Base-by-base conservation (phyloP, 2,329 filamentous ascomycete species). In the Macrophomina tecta region DNA sequence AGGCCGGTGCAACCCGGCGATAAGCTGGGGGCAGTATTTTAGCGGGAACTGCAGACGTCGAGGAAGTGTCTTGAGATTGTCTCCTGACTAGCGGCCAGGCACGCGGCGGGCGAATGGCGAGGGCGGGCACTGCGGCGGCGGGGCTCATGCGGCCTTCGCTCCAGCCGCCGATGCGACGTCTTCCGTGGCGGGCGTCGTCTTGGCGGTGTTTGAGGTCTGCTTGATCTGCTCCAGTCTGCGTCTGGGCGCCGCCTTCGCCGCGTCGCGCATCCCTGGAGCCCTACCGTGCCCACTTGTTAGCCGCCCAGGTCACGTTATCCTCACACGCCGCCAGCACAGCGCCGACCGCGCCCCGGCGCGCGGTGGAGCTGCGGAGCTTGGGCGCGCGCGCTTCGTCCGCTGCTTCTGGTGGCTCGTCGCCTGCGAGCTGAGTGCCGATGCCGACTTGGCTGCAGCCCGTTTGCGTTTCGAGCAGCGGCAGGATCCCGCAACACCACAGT, bases 401-500 rank as follows among this genome's bases (percentile, higher is more conserved):
- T 30, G 48, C 48, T 32, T 30, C 23, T 30, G 4, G 8, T 18
- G 23, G 18, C 56, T 45, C n/a, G 34, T 48, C 42, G 12, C 23
- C n/a, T 12, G 38, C 56, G 56, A 49, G 3, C 12, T 16, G 30
- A 51, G 36, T 53, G 45, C 49, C 45, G 45, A 23, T 64, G 32
- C 45, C 61, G 72, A 72, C 72, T 71, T 77, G 76, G 70, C 72
- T 16, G 30, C 32, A 18, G 34, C 51, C 7, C 23, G 12, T 16
- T n/a, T 16, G 11, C 14, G 28, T 46, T 32, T 45, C 55, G 55
- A 45, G 12, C 12, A 5, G 38, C 38, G 7, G 38, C 36, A 40
- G 18, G 14, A 8, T 53, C 40, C 32, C 34, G 52, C 53, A 14
- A 30, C 38, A 12, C 38, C 18, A 30, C 4, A 34, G 11, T 28